Evolutionary conservation across 495 filamentous ascomycete genomes (phyloP), one percentile per base, ranked within the genome.

Genomic region (Penicillium canescens): DNA sequence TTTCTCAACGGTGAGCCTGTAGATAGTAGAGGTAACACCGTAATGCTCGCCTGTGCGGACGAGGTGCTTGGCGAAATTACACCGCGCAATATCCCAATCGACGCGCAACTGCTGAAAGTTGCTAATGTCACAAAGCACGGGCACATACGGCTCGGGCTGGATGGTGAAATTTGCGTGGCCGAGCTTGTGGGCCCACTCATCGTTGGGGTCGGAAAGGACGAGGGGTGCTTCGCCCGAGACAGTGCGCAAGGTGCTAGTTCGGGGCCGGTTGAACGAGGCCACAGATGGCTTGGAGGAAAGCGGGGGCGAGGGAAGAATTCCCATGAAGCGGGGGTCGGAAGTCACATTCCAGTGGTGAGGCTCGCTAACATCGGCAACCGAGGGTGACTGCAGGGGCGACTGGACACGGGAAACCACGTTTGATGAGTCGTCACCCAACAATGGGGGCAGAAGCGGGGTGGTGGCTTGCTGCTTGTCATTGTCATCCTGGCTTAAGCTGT

Each of bases 151-250:
- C 62, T 84, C 85, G 2, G 92, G 92, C 13, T 85, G 74, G 55
- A 97, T 94, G 60, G 82, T 92, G 71, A 92, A 97, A 65, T 97
- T 96, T 40, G 92, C 91, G 64, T 97, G 92, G 12, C 92, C 92
- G 3, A 97, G 82, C 51, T 83, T 85, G 59, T 84, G 80, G 6
- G 90, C 84, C 92, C 92, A 96, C 51, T 83, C 79, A 66, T 97
- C 92, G 20, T 82, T 77, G 9, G 82, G 79, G 44, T 88, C 83
- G 6, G 82, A 78, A 0, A 89, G 72, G 14, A 80, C 67, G 55
- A 88, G 81, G 3, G 82, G 77, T 8, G 79, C 71, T 0, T 91
- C 83, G 7, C 83, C 82, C 2, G 78, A 76, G n/a, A 78, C 68
- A 0, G 82, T 75, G 21, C 81, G 73, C 14, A 74, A 55, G 21